These are phyloP conservation scores for Garcileccinum viscosum DNA, from an alignment of 1,284 basidiomycete species.

Conservation along the genomic window DNA sequence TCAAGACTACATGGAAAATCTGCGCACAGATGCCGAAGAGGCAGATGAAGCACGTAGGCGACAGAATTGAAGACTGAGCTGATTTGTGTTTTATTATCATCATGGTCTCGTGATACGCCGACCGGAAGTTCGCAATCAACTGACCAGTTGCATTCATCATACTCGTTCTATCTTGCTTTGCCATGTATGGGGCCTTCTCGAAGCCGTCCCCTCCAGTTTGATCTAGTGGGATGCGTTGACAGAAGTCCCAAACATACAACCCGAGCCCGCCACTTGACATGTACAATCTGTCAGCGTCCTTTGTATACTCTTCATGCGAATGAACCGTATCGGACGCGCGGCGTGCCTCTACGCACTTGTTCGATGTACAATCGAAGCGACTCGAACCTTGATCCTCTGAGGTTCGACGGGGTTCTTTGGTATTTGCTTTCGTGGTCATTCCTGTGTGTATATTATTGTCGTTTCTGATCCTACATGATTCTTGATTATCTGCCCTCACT, in stretches of 20 bases:
- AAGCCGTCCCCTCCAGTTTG: conserved; percentile 85
- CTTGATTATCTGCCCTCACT: too few relatives aligned
- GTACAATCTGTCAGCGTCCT: conserved; percentile 84
- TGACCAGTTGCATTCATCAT: neutral
- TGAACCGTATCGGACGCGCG: too few relatives aligned
- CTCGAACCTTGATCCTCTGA: too few relatives aligned
- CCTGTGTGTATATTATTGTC: too few relatives aligned
- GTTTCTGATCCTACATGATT: too few relatives aligned
- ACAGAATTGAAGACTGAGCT: conserved; percentile 35
- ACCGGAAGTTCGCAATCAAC: neutral
- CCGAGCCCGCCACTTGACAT: conserved; percentile 28
- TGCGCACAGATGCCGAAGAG: conserved; percentile 20
- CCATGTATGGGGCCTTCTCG: conserved; percentile 89
- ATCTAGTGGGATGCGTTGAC: conserved; percentile 47
- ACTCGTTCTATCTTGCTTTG: conserved; percentile 74
- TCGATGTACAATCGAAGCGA: too few relatives aligned
- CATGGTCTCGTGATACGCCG: conserved; percentile 5
- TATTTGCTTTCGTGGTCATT: too few relatives aligned
- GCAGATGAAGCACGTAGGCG: conserved; percentile 56
- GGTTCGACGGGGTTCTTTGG: too few relatives aligned
- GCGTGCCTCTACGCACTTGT: too few relatives aligned
- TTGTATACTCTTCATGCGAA: conserved; percentile 79
- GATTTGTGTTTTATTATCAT: neutral
- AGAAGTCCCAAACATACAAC: neutral
- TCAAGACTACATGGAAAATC: conserved; percentile 33